Conservation (phyloP, 805 yeast genomes). For the Nakazawaea siamensis region DNA sequence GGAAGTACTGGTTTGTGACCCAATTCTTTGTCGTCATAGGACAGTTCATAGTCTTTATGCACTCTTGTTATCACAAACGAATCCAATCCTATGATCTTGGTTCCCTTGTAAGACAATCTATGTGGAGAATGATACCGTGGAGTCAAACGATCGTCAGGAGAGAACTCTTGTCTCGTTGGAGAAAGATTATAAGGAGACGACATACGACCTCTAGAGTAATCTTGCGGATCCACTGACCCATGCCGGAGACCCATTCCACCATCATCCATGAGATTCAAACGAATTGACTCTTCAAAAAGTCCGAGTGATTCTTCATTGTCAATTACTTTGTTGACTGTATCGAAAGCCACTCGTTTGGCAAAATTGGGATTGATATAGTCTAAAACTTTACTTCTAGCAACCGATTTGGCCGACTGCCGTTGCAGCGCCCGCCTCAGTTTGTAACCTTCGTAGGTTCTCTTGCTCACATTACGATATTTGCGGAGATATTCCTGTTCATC, state of each 20-base stretch:
- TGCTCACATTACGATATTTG: not conserved
- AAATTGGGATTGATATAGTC: constrained; percentile 5
- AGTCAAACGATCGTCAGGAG: not conserved
- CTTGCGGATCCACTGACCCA: constrained; percentile 4
- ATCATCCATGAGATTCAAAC: constrained; percentile 6
- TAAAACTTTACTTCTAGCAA: constrained; percentile 3
- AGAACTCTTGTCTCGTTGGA: constrained; percentile 2
- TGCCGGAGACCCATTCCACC: constrained; percentile 10
- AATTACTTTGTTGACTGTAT: constrained; percentile 6
- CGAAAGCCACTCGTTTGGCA: constrained; percentile 8
- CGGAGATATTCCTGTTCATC: not conserved
- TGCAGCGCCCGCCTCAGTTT: constrained; percentile 1
- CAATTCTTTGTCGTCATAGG: constrained; percentile 30
- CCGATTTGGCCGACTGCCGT: not conserved
- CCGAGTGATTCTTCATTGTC: constrained; percentile 1
- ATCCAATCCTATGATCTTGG: constrained; percentile 30
- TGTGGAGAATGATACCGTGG: constrained; percentile 5
- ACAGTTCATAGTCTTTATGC: constrained; percentile 38
- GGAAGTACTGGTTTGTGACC: constrained; percentile 34
- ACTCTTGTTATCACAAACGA: constrained; percentile 35
- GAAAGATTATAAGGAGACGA: not conserved
- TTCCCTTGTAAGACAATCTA: constrained; percentile 20
- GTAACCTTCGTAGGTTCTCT: constrained; percentile 1
- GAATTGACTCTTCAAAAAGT: not conserved
- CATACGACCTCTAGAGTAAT: constrained; percentile 1